Conservation (phyloP, 1,284 basidiomycete species). For the Sanghuangporus weigelae region DNA sequence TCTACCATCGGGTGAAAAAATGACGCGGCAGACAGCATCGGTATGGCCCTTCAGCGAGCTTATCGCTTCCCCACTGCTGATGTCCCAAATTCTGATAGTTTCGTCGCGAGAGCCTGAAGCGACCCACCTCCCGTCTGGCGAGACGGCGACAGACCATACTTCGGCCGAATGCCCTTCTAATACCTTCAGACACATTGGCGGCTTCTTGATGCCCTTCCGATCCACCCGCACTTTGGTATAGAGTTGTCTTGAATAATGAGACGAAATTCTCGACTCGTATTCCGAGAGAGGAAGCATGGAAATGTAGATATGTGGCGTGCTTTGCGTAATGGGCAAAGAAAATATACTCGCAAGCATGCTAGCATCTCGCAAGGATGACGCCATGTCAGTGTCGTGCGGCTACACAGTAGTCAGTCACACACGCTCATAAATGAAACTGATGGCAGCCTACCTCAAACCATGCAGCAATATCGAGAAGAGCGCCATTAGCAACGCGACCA, state of each 20-base stretch:
- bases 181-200: not conserved
- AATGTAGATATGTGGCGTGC: conserved; percentile 24
- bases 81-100: conserved; percentile 4
- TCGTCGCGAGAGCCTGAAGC: not conserved
- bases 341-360: conserved; percentile 17
- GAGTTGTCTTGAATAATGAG: not conserved
- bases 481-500: not conserved
- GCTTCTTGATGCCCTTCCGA: not conserved
- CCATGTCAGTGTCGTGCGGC: not conserved
- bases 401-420: not conserved
- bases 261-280: conserved; percentile 5
- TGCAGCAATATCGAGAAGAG: not conserved
- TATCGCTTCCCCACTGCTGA: not conserved
- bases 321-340: conserved; percentile 16
- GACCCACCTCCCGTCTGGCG: not conserved
- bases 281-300: conserved; percentile 22
- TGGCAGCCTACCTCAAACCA: not conserved
- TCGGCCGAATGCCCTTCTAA: conserved; percentile 6
- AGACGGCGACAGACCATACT: not conserved
- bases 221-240: not conserved
- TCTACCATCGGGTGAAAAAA: not conserved
- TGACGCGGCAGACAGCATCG: not conserved
- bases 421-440: not conserved
- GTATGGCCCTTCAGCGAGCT: not conserved
- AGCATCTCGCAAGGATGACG: not conserved